Evolutionary conservation across 768 basidiomycete species (phyloP).

Genomic region (Phylloporus sp.): DNA sequence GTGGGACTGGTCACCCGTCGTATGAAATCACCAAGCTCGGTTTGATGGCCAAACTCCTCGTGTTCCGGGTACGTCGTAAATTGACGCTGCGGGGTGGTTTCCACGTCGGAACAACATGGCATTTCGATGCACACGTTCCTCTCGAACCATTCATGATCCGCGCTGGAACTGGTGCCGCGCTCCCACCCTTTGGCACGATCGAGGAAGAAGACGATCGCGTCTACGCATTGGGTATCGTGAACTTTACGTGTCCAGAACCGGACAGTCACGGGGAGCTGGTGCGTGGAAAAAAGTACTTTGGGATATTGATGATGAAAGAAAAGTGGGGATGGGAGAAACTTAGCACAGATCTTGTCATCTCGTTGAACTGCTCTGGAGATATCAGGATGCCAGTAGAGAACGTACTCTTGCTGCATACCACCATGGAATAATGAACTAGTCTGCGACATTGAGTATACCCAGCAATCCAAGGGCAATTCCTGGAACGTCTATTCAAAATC

Average conservation of each 20-base stretch:
- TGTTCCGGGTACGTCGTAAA: constrained; percentile 5
- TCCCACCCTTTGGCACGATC: neutral
- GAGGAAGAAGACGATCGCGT: neutral
- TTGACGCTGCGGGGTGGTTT: neutral
- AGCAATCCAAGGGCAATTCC: no score
- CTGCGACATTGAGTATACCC: no score
- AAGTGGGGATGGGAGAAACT: constrained; percentile 12
- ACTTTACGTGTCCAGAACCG: neutral
- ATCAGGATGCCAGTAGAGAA: neutral
- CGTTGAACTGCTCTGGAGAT: neutral
- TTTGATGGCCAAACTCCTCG: constrained; percentile 8
- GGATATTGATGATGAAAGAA: constrained; percentile 2
- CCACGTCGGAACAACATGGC: constrained; percentile 5
- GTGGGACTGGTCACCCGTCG: constrained; percentile 3
- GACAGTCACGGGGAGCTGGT: neutral
- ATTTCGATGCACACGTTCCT: neutral
- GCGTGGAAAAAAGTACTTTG: neutral
- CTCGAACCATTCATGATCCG: constrained; percentile 1
- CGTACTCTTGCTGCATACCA: constrained; percentile 1
- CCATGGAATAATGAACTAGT: neutral
- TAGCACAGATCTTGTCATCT: constrained; percentile 1
- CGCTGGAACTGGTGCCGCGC: constrained; percentile 3
- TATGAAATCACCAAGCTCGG: constrained; percentile 16
- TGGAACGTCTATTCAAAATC: constrained; percentile 12
- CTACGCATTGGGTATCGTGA: constrained; percentile 6